Base-by-base conservation (phyloP, 495 filamentous ascomycete species). In the Lepidopterella palustris region DNA sequence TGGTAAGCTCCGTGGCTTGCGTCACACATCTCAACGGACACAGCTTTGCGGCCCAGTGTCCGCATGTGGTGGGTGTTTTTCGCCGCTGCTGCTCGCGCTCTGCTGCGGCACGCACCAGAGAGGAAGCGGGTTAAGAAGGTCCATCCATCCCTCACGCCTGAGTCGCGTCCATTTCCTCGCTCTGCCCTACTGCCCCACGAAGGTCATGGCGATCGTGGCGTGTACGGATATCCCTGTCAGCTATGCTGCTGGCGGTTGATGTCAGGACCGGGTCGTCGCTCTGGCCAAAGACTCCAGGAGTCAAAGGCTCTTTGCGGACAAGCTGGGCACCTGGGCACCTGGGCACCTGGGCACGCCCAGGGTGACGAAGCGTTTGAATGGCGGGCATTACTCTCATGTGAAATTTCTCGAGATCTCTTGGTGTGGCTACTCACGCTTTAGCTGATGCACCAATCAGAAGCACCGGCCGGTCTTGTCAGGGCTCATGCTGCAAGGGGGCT, bases 351-450 rank as follows among this genome's bases (percentile, higher is more conserved):
- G n/a, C n/a, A n/a, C n/a, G n/a, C n/a, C n/a, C n/a, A n/a, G n/a
- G n/a, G n/a, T n/a, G n/a, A n/a, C 31, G 31, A 35, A 35, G 31
- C 31, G 35, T n/a, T 42, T 10, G 35, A 42, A 2, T 2, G 2
- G 18, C 13, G 35, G 2, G 13, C 35, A 42, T 42, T 42, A 42
- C 35, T 42, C 35, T 11, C 35, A 42, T 42, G 35, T 42, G 35
- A 42, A 42, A n/a, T n/a, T n/a, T n/a, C n/a, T n/a, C n/a, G n/a
- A n/a, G n/a, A n/a, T 42, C 35, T 25, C 13, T 1, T 53, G 51
- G 26, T 53, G 53, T 55, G 53, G 53, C 53, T 55, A 31, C 53
- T 55, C 53, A 39, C 28, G 28, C 28, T 39, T 18, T 15, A 3
- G 21, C 6, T 9, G 53, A 18, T 29, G 11, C 13, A 9, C 47